Conservation (phyloP, 768 basidiomycete genomes). For the Lentinula sp. region DNA sequence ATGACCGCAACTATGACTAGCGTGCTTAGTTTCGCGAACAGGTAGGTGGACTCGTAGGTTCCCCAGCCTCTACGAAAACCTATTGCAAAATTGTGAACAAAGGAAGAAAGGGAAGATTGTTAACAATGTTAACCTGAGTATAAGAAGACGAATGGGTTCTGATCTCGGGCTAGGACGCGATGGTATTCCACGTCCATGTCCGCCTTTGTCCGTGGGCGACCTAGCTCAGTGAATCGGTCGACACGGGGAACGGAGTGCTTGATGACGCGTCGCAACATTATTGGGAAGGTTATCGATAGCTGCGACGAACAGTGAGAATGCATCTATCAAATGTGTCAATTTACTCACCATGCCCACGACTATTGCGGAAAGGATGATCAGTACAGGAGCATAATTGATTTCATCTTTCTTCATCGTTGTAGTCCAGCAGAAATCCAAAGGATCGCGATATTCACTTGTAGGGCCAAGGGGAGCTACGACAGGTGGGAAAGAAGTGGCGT, state of each 20-base stretch:
- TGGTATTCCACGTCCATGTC: slow-evolving; percentile 72
- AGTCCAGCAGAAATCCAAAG: slow-evolving; percentile 73
- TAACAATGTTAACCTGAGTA: slow-evolving; percentile 43
- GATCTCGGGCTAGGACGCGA: slow-evolving; percentile 54
- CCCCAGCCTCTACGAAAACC: slow-evolving; percentile 70
- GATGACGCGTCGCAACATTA: slow-evolving; percentile 54
- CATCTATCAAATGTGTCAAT: neutral
- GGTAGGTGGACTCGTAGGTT: slow-evolving; percentile 55
- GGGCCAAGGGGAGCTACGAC: slow-evolving; percentile 48
- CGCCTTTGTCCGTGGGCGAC: slow-evolving; percentile 43
- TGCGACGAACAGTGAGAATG: slow-evolving; percentile 17
- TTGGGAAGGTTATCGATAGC: slow-evolving; percentile 69
- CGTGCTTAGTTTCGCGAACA: slow-evolving; percentile 66
- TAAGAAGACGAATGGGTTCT: slow-evolving; percentile 64
- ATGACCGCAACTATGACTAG: slow-evolving; percentile 62
- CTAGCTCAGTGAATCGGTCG: slow-evolving; percentile 68
- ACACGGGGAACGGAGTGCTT: slow-evolving; percentile 53
- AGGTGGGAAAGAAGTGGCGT: slow-evolving; percentile 48
- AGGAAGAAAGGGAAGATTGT: slow-evolving; percentile 13
- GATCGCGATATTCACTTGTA: slow-evolving; percentile 46
- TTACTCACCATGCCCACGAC: slow-evolving; percentile 46
- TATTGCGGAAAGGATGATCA: slow-evolving; percentile 52
- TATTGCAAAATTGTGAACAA: slow-evolving; percentile 17
- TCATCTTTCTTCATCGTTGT: slow-evolving; percentile 70
- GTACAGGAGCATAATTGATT: slow-evolving; percentile 61